Base-by-base conservation (phyloP, 108 stramenopile genomes). In the Cylindrotheca fusiformis region DNA sequence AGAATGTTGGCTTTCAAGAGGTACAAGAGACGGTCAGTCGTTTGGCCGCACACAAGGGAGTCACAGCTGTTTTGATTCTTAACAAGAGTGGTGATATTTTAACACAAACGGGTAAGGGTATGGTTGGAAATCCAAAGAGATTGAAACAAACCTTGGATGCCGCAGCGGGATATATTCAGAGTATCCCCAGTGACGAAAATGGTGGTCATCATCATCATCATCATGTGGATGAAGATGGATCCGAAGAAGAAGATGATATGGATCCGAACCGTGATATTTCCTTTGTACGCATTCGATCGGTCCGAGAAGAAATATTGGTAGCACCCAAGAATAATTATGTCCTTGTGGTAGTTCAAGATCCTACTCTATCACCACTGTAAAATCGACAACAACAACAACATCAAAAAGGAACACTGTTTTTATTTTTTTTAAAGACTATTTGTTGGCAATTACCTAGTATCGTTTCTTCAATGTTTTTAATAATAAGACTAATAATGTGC, bases 11-110 rank as follows among this genome's bases (percentile, higher is more conserved):
- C 58, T 73, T 58, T 27, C 53, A 69, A 28, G 78, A 79, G 54
- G 60, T 79, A 2, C 68, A 79, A 61, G 78, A 79, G n/a, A 79
- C 78, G 6, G 65, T 79, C 14, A 65, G 50, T 28, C 68, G 78
- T 24, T 41, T 79, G 24, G 53, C 72, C 3, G 63, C 68, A 22
- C 78, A 79, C 65, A 65, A 73, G 50, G 72, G 78, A 3, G 78
- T 79, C 12, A 33, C 57, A 23, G 50, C 68, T 23, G 68, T 79
- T 8, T 47, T 73, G 48, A 79, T 79, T 56, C 53, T 79, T 33
- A 79, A 79, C 25, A 32, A 33, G 0, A 29, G 36, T 10, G 78
- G 77, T 6, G 68, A 79, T 32, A 79, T 79, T 47, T 49, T 79
- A 41, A 72, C 65, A 8, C 61, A 72, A 47, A 48, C 67, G 14